These are phyloP conservation scores for Leccinum rimulosum DNA, from an alignment of 768 basidiomycete genomes.

Conservation along the genomic window DNA sequence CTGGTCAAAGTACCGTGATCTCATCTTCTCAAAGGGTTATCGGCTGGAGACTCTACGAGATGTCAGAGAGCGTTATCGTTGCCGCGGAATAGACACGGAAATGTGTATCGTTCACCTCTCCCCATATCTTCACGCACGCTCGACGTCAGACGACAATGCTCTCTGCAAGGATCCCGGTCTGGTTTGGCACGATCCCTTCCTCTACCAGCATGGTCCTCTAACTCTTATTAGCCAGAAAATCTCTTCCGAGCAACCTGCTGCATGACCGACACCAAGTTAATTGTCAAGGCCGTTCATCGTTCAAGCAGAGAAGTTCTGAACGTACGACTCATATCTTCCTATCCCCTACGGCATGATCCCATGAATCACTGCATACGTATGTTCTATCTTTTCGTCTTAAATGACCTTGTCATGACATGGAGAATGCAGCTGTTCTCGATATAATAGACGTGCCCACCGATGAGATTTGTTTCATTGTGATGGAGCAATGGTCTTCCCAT, in stretches of 20 bases:
- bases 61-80: slow-evolving; percentile 57
- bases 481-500: slow-evolving; percentile 78
- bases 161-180: slow-evolving; percentile 72
- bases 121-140: slow-evolving; percentile 35
- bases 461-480: slow-evolving; percentile 63
- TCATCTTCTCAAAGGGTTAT: slow-evolving; percentile 52
- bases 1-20: slow-evolving; percentile 55
- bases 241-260: slow-evolving; percentile 65
- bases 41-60: slow-evolving; percentile 68
- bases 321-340: slow-evolving; percentile 53
- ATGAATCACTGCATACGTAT: slow-evolving; percentile 78
- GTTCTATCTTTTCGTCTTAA: slow-evolving; percentile 26
- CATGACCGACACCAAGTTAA: slow-evolving; percentile 49
- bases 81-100: slow-evolving; percentile 23
- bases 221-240: slow-evolving; percentile 55
- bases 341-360: slow-evolving; percentile 51
- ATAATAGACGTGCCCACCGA: slow-evolving; percentile 54
- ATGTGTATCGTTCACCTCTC: slow-evolving; percentile 21
- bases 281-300: slow-evolving; percentile 68
- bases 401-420: slow-evolving; percentile 7
- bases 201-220: slow-evolving; percentile 3
- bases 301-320: slow-evolving; percentile 62
- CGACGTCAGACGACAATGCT: slow-evolving; percentile 48
- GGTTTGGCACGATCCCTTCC: slow-evolving; percentile 38
- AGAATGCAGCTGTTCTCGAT: slow-evolving; percentile 56